A percentile compares a stretch with the other conserved stretches of the same genome.
These are phyloP conservation scores for Lactuca saligna DNA, from an alignment of 129 eudicot species.

Conservation along the genomic window DNA sequence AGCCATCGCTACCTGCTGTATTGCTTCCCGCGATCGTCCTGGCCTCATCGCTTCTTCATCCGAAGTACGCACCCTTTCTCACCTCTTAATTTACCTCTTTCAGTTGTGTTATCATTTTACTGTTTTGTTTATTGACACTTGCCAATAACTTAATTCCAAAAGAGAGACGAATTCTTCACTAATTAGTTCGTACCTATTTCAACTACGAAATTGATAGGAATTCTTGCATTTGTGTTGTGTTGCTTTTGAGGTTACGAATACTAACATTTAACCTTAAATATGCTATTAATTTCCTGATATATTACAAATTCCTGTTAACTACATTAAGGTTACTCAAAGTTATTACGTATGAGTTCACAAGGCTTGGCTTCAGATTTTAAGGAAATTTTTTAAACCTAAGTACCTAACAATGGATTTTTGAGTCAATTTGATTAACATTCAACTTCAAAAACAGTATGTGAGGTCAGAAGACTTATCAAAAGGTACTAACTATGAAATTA, in stretches of 20 bases:
- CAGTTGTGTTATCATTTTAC: not conserved
- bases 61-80: slow-evolving; percentile 48
- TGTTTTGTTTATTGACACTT: not conserved
- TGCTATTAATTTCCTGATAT: not conserved
- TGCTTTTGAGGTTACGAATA: not conserved
- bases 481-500: not conserved
- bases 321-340: not conserved
- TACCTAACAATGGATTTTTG: not conserved
- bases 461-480: not conserved
- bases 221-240: slow-evolving; percentile 7
- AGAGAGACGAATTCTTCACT: not conserved
- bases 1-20: slow-evolving; percentile 75
- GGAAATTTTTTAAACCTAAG: slow-evolving; percentile 7
- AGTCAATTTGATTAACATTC: slow-evolving; percentile 12
- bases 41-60: slow-evolving; percentile 74
- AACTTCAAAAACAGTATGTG: not conserved
- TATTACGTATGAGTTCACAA: not conserved
- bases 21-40: slow-evolving; percentile 72
- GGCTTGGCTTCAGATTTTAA: not conserved
- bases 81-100: slow-evolving; percentile 2
- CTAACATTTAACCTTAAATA: slow-evolving; percentile 5
- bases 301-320: not conserved
- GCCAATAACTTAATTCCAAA: not conserved
- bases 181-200: not conserved
- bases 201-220: slow-evolving; percentile 5